Evolutionary conservation across 441 rosid species (phyloP).

Genomic region (Brassica hybrid): DNA sequence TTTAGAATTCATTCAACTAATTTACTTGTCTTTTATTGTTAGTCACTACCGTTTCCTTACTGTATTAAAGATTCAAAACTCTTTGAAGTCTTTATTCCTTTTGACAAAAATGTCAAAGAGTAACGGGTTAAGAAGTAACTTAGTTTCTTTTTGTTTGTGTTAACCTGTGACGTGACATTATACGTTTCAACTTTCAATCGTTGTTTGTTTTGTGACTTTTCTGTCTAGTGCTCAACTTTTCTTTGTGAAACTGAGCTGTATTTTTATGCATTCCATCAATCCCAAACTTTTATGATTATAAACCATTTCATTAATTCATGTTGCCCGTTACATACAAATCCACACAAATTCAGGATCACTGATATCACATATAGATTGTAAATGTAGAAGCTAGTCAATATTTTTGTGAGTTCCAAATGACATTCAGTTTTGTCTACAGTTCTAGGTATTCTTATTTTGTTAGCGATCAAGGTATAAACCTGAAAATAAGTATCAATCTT

Average conservation of each 20-base stretch:
- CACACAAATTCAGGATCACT: too few relatives aligned
- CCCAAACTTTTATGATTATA: too few relatives aligned
- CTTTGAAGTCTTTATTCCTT: too few relatives aligned
- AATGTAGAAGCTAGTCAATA: slow-evolving; percentile 5
- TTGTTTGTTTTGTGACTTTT: too few relatives aligned
- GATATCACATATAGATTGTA: too few relatives aligned
- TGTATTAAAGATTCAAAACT: not conserved
- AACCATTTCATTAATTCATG: too few relatives aligned
- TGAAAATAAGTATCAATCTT: not conserved
- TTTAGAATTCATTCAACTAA: not conserved
- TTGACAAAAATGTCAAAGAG: not conserved
- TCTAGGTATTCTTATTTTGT: not conserved
- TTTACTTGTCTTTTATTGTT: not conserved
- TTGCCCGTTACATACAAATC: too few relatives aligned
- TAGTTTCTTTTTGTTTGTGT: too few relatives aligned
- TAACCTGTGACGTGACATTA: too few relatives aligned
- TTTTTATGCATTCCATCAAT: not conserved
- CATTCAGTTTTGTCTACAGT: slow-evolving; percentile 3
- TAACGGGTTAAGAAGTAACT: not conserved
- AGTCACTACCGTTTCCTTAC: not conserved
- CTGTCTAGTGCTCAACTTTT: not conserved
- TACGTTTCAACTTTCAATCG: too few relatives aligned
- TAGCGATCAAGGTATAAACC: not conserved
- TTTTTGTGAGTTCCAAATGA: not conserved
- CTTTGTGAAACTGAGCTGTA: not conserved